A percentile compares a stretch with the other conserved stretches of the same genome.
Evolutionary conservation across 352 stramenopile species (phyloP).

Genomic region (Phytophthora citrophthora): DNA sequence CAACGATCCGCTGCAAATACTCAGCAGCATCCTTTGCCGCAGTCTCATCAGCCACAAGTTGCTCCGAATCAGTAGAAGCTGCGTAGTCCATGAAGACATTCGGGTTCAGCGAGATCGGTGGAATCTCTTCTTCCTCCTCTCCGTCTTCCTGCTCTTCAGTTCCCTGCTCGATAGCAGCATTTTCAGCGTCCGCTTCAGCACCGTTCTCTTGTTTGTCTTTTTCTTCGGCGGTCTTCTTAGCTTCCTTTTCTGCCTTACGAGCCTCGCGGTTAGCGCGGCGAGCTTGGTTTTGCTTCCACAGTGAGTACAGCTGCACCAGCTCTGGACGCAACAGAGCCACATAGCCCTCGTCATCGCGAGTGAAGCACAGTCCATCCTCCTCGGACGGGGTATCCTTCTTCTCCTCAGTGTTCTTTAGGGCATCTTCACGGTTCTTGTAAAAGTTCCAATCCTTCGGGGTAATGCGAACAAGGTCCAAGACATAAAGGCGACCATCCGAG

Average conservation of each 20-base stretch:
- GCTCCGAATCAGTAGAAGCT: slow-evolving; percentile 70
- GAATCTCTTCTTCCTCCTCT: slow-evolving; percentile 63
- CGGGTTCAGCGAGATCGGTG: slow-evolving; percentile 78
- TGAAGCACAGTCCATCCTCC: slow-evolving; percentile 63
- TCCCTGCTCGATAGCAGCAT: slow-evolving; percentile 32
- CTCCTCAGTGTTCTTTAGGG: slow-evolving; percentile 17
- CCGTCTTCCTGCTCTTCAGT: slow-evolving; percentile 45
- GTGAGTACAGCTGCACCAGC: slow-evolving; percentile 91
- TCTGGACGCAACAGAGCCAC: slow-evolving; percentile 92
- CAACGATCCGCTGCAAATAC: slow-evolving; percentile 87
- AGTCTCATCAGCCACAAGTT: slow-evolving; percentile 74
- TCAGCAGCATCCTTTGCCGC: slow-evolving; percentile 76
- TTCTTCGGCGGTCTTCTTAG: slow-evolving; percentile 51
- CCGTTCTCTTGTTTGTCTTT: slow-evolving; percentile 27
- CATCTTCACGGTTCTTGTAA: slow-evolving; percentile 59
- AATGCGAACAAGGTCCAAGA: slow-evolving; percentile 95
- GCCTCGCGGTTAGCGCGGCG: slow-evolving; percentile 64
- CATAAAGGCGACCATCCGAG: slow-evolving; percentile 94
- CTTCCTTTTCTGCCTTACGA: slow-evolving; percentile 52
- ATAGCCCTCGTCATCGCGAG: slow-evolving; percentile 88
- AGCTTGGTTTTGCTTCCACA: slow-evolving; percentile 90
- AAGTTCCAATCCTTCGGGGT: slow-evolving; percentile 96
- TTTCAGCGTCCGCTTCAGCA: slow-evolving; percentile 15
- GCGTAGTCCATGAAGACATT: slow-evolving; percentile 92
- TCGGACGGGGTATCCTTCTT: slow-evolving; percentile 37